These are phyloP conservation scores for Calonectria pseudoreteaudii DNA, from an alignment of 2,329 filamentous ascomycete species.

Conservation along the genomic window DNA sequence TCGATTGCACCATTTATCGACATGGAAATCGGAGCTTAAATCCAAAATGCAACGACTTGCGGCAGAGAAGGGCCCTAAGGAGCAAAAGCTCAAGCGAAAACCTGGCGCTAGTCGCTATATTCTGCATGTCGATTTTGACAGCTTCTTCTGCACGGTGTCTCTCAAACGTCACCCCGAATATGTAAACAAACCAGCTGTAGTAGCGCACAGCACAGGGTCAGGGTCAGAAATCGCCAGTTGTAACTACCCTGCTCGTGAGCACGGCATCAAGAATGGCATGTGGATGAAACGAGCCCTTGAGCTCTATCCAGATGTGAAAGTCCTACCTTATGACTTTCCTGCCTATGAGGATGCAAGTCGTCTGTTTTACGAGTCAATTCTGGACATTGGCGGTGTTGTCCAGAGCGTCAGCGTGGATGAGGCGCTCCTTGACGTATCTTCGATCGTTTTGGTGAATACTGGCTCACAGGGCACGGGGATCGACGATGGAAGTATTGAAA, in stretches of 20 bases:
- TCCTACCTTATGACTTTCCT: slow-evolving; percentile 95
- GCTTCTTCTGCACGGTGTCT: slow-evolving; percentile 97
- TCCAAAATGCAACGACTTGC: slow-evolving; percentile 86
- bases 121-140: slow-evolving; percentile 97
- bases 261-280: slow-evolving; percentile 97
- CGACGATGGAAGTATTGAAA: slow-evolving; percentile 76
- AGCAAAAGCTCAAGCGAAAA: slow-evolving; percentile 61
- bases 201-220: slow-evolving; percentile 86
- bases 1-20: slow-evolving; percentile 91
- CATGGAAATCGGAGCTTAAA: slow-evolving; percentile 96
- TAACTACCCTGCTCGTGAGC: slow-evolving; percentile 90
- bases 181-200: slow-evolving; percentile 82
- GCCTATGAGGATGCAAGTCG: slow-evolving; percentile 93
- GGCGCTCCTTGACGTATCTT: slow-evolving; percentile 86
- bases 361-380: slow-evolving; percentile 86
- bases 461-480: slow-evolving; percentile 73
- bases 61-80: slow-evolving; percentile 69
- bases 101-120: slow-evolving; percentile 81
- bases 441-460: slow-evolving; percentile 72
- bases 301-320: slow-evolving; percentile 85
- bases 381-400: slow-evolving; percentile 83
- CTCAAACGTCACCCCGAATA: slow-evolving; percentile 80
- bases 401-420: slow-evolving; percentile 99
- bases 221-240: slow-evolving; percentile 98
- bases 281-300: slow-evolving; percentile 96